Evolutionary conservation across 257 asterid genomes (phyloP).

Genomic region (Asclepias syriaca): DNA sequence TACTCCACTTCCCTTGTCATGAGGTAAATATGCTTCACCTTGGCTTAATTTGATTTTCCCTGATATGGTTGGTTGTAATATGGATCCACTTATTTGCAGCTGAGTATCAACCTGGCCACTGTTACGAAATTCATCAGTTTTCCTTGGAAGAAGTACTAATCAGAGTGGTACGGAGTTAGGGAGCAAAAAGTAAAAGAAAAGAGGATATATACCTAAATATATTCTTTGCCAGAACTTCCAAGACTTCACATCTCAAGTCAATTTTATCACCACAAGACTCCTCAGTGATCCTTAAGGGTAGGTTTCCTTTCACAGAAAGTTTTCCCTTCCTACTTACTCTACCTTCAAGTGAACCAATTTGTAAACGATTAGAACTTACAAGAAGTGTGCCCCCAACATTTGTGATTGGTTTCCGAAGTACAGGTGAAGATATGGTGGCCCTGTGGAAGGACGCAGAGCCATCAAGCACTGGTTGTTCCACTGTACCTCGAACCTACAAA

Average conservation of each 20-base stretch:
- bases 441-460: slow-evolving; percentile 97
- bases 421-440: slow-evolving; percentile 96
- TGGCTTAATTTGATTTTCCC: slow-evolving; percentile 94
- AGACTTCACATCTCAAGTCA: slow-evolving; percentile 91
- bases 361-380: slow-evolving; percentile 78
- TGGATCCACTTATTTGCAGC: slow-evolving; percentile 85
- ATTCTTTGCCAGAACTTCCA: slow-evolving; percentile 95
- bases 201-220: slow-evolving; percentile 50
- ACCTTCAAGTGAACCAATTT: slow-evolving; percentile 85
- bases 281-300: slow-evolving; percentile 72
- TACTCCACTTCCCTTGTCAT: slow-evolving; percentile 91
- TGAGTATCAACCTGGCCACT: slow-evolving; percentile 99
- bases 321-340: slow-evolving; percentile 96
- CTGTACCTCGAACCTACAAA: slow-evolving; percentile 91
- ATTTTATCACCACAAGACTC: slow-evolving; percentile 73
- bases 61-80: slow-evolving; percentile 93
- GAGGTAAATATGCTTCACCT: slow-evolving; percentile 96
- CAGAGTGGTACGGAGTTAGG: background rate
- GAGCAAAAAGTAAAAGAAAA: background rate
- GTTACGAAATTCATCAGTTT: slow-evolving; percentile 29
- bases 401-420: slow-evolving; percentile 81
- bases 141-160: background rate
- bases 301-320: slow-evolving; percentile 77
- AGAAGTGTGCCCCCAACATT: slow-evolving; percentile 91
- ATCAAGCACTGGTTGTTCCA: slow-evolving; percentile 91